These are phyloP conservation scores for Macrolepiota fuliginosa DNA, from an alignment of 768 basidiomycete genomes.

Conservation along the genomic window DNA sequence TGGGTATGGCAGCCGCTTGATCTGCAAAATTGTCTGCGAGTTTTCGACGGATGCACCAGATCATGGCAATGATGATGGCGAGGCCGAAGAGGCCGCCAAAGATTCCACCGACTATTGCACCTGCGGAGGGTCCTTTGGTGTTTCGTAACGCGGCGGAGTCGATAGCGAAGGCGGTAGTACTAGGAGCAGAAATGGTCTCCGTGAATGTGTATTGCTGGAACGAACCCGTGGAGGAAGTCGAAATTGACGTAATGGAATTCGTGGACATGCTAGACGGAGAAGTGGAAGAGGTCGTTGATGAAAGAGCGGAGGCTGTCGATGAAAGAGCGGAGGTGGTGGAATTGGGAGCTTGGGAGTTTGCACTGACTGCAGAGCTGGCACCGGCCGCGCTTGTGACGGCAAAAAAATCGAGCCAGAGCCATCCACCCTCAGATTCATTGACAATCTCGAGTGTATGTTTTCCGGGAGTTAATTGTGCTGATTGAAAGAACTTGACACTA, in stretches of 20 bases:
- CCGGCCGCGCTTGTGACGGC: not conserved
- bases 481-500: conserved; percentile 1
- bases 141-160: not conserved
- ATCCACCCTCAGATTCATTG: conserved; percentile 1
- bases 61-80: not conserved
- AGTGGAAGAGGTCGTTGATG: not conserved
- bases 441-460: conserved; percentile 1
- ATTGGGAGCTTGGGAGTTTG: not conserved
- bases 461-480: not conserved
- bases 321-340: not conserved
- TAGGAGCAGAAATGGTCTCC: not conserved
- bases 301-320: not conserved
- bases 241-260: not conserved
- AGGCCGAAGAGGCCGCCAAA: not conserved
- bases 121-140: not conserved
- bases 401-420: conserved; percentile 3
- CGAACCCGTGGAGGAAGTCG: not conserved
- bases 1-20: not conserved
- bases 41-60: conserved; percentile 3
- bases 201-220: not conserved
- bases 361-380: not conserved
- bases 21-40: not conserved
- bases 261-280: not conserved
- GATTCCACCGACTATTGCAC: not conserved
- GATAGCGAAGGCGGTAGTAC: not conserved